Percentiles rank a stretch among this genome's conserved stretches.
phyloP scores from a whole-genome alignment of 169 alveolate species.

The Eimeria falciformis region DNA sequence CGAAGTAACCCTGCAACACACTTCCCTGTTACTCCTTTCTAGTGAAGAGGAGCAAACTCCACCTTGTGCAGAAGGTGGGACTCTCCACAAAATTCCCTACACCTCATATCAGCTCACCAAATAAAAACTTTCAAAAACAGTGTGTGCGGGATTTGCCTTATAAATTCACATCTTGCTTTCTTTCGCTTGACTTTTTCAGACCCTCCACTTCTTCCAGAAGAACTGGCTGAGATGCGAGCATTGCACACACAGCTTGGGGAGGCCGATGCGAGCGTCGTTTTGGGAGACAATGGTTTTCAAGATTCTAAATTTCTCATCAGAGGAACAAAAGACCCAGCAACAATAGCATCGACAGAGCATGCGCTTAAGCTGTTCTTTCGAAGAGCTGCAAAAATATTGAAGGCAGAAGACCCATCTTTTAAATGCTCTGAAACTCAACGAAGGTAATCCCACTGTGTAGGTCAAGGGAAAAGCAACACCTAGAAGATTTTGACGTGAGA shows the following conservation, averaged over 20 bases:
- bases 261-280: slow-evolving; percentile 70
- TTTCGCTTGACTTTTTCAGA: not conserved
- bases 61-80: slow-evolving; percentile 31
- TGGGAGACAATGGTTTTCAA: slow-evolving; percentile 14
- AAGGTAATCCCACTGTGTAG: slow-evolving; percentile 48
- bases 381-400: slow-evolving; percentile 64
- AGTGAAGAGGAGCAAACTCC: slow-evolving; percentile 33
- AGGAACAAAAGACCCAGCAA: slow-evolving; percentile 8
- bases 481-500: too few relatives aligned
- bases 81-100: not conserved
- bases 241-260: slow-evolving; percentile 68
- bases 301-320: not conserved
- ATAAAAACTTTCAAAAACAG: too few relatives aligned
- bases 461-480: not conserved
- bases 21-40: slow-evolving; percentile 62
- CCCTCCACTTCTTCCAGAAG: slow-evolving; percentile 66
- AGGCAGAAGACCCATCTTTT: slow-evolving; percentile 66
- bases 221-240: slow-evolving; percentile 69
- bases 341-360: slow-evolving; percentile 55
- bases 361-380: slow-evolving; percentile 71
- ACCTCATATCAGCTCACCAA: too few relatives aligned
- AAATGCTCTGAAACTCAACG: slow-evolving; percentile 66
- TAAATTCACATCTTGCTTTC: too few relatives aligned
- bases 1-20: slow-evolving; percentile 48
- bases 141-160: too few relatives aligned